Conservation (phyloP, 495 filamentous ascomycete species). For the Jackrogersella multiformis region DNA sequence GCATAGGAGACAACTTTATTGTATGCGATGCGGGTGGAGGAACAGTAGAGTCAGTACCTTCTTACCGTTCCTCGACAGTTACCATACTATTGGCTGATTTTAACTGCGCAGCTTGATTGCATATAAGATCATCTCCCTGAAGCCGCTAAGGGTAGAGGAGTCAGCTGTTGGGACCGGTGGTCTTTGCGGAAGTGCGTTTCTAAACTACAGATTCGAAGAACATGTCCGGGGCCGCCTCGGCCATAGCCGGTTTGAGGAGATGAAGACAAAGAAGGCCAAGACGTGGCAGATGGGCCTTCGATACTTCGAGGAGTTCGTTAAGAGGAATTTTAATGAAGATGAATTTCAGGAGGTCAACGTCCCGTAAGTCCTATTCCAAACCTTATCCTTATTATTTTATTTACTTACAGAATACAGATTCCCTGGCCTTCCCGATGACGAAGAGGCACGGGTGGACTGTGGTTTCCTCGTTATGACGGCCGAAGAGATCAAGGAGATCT, state of each 20-base stretch:
- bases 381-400: not conserved
- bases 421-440: slow-evolving; percentile 75
- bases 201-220: slow-evolving; percentile 75
- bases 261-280: slow-evolving; percentile 66
- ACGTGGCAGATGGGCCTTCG: slow-evolving; percentile 78
- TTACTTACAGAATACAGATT: slow-evolving; percentile 51
- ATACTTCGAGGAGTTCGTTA: slow-evolving; percentile 74
- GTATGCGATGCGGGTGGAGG: slow-evolving; percentile 83
- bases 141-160: slow-evolving; percentile 69
- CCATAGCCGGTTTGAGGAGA: slow-evolving; percentile 66
- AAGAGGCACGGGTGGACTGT: slow-evolving; percentile 67
- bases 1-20: slow-evolving; percentile 74
- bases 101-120: slow-evolving; percentile 66
- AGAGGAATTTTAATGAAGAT: slow-evolving; percentile 78
- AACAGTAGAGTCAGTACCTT: slow-evolving; percentile 66
- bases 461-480: slow-evolving; percentile 71
- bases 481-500: slow-evolving; percentile 68
- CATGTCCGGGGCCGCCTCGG: slow-evolving; percentile 68
- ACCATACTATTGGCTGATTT: slow-evolving; percentile 40
- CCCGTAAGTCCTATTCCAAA: slow-evolving; percentile 53
- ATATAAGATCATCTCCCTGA: slow-evolving; percentile 69
- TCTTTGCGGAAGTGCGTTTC: slow-evolving; percentile 73
- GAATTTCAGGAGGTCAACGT: slow-evolving; percentile 75
- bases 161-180: slow-evolving; percentile 71
- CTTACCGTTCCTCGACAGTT: slow-evolving; percentile 28